phyloP scores from a whole-genome alignment of 768 basidiomycete species.

The Lactifluus subvellereus region DNA sequence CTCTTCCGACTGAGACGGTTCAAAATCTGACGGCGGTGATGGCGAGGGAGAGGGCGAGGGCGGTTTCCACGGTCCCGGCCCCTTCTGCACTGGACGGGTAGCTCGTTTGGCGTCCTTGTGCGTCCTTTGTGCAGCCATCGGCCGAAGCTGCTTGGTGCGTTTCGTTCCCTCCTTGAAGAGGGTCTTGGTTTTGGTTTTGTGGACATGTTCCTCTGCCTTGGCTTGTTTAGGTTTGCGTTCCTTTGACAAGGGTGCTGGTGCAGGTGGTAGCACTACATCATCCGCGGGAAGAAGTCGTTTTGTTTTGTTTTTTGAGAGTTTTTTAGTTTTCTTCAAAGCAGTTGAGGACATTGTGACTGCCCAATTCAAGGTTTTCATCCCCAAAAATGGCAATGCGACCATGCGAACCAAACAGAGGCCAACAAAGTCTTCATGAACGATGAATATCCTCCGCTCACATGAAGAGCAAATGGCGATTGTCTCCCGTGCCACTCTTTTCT shows the following conservation, averaged over 20 bases:
- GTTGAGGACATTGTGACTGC: constrained; percentile 1
- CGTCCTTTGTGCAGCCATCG: not conserved
- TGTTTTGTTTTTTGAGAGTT: constrained; percentile 2
- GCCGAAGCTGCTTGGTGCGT: constrained; percentile 5
- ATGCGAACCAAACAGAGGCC: not conserved
- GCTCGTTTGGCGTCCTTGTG: not conserved
- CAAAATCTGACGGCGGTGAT: not conserved
- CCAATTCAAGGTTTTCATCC: not conserved
- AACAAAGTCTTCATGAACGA: not conserved
- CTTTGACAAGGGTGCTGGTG: not conserved
- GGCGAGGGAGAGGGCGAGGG: not conserved
- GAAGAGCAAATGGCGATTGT: not conserved
- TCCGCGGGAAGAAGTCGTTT: not conserved
- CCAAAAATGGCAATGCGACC: not conserved
- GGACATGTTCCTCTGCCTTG: constrained; percentile 2
- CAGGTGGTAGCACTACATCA: not conserved
- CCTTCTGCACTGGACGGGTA: constrained; percentile 1
- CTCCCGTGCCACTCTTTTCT: constrained; percentile 9
- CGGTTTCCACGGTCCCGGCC: constrained; percentile 6
- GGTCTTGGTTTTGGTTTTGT: constrained; percentile 6
- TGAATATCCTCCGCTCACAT: constrained; percentile 11
- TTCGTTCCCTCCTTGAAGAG: not conserved
- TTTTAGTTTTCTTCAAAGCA: constrained; percentile 3
- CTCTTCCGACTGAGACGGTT: constrained; percentile 2
- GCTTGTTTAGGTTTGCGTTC: not conserved